Evolutionary conservation across 2,329 filamentous ascomycete species (phyloP), one percentile per base, ranked within the genome.

Genomic region (Talaromyces sp.): DNA sequence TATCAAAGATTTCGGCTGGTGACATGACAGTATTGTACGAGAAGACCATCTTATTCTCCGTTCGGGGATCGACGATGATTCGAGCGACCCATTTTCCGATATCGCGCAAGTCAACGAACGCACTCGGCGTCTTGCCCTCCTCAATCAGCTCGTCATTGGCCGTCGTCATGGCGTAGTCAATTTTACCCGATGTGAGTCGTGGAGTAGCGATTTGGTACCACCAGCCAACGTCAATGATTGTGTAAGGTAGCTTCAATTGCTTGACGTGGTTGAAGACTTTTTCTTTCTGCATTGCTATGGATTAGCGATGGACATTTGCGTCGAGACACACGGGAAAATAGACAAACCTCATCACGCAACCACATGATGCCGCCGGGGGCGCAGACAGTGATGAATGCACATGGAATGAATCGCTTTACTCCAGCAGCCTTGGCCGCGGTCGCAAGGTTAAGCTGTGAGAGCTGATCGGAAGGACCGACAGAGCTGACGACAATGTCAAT

Each of bases 171-270:
- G 69, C 70, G 58, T 77, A 76, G 63, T 81, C 78, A 3, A 74
- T 66, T 28, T 67, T 66, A 5, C 78, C 78, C 27, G 73, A 76
- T 6, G 78, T 76, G 0, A 82, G 52, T 0, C 54, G 61, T 2
- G 76, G 76, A 10, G 77, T 68, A 1, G 70, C 68, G 23, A 79
- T 61, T 63, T 84, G 81, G 63, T 82, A 78, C 83, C 83, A 85
- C 68, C 70, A 82, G 4, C 83, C 83, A 0, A 83, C 76, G 57
- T 85, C 83, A 47, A 85, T 79, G 65, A 82, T 69, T 0, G 83
- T 85, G 68, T 80, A 85, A 0, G 80, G 78, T 0, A 85, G 70
- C 12, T 72, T 65, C 0, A 79, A 62, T n/a, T 69, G 66, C 63
- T 78, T 76, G 57, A 84, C 71, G 34, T 79, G 72, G 40, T 81